Evolutionary conservation across 2,329 filamentous ascomycete species (phyloP).

Genomic region (Myriangium duriaei): DNA sequence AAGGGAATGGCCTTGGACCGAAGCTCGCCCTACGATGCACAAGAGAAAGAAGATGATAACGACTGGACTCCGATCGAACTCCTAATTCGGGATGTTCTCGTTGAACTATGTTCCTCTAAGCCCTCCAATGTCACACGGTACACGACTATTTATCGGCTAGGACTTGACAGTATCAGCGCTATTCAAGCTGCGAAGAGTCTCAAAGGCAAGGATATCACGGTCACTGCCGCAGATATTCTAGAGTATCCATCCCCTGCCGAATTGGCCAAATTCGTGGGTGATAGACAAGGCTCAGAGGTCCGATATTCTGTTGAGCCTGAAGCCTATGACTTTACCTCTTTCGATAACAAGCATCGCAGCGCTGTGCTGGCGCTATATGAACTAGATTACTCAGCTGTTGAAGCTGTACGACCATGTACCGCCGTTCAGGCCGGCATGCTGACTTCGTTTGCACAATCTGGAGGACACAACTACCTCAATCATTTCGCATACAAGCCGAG

Average conservation of each 20-base stretch:
- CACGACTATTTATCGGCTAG: constrained; percentile 76
- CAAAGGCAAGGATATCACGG: constrained; percentile 42
- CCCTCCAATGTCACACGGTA: constrained; percentile 39
- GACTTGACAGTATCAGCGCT: constrained; percentile 81
- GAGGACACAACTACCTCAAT: constrained; percentile 64
- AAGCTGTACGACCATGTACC: constrained; percentile 63
- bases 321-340: constrained; percentile 37
- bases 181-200: constrained; percentile 61
- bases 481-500: constrained; percentile 46
- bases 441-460: constrained; percentile 56
- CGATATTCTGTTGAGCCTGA: neutral
- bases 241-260: constrained; percentile 32
- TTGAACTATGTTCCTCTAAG: constrained; percentile 44
- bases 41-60: constrained; percentile 1
- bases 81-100: constrained; percentile 44
- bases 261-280: constrained; percentile 19
- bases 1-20: no score
- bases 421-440: constrained; percentile 69
- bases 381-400: constrained; percentile 29
- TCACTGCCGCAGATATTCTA: constrained; percentile 64
- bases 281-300: constrained; percentile 13
- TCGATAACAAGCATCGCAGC: constrained; percentile 33
- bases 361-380: constrained; percentile 21
- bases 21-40: constrained; percentile 4
- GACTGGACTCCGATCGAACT: constrained; percentile 42